Evolutionary conservation across 2,329 filamentous ascomycete species (phyloP).

Genomic region (Xylaria digitata): DNA sequence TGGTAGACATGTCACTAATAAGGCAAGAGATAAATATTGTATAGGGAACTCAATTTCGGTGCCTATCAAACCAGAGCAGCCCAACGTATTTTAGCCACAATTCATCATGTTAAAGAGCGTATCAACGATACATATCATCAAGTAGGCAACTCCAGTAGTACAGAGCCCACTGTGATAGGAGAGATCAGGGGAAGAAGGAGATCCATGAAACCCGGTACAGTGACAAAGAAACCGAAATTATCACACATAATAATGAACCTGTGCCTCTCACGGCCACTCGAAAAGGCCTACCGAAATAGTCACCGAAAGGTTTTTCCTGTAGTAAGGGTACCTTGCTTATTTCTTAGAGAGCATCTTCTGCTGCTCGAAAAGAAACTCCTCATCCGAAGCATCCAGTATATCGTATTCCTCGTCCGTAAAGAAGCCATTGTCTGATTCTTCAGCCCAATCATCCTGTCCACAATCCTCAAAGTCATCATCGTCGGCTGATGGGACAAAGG

Average conservation of each 20-base stretch:
- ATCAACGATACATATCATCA: slow-evolving; percentile 37
- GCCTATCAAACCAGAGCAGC: slow-evolving; percentile 32
- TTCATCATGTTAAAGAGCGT: slow-evolving; percentile 42
- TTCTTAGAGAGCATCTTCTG: slow-evolving; percentile 52
- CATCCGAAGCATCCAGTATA: slow-evolving; percentile 92
- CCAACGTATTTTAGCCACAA: slow-evolving; percentile 30
- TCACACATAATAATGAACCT: slow-evolving; percentile 28
- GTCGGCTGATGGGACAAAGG: slow-evolving; percentile 48
- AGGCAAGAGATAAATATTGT: not conserved
- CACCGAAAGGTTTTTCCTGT: not conserved
- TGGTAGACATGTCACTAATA: not conserved
- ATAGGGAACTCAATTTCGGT: slow-evolving; percentile 38
- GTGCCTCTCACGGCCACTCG: slow-evolving; percentile 14
- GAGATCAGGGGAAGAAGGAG: slow-evolving; percentile 29
- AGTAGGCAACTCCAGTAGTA: slow-evolving; percentile 18
- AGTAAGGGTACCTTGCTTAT: slow-evolving; percentile 32
- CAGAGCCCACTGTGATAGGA: slow-evolving; percentile 22
- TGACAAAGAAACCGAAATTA: slow-evolving; percentile 27
- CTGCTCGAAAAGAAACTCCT: slow-evolving; percentile 76
- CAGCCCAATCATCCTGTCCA: slow-evolving; percentile 70
- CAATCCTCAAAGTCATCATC: slow-evolving; percentile 67
- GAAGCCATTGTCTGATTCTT: slow-evolving; percentile 78
- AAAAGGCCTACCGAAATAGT: slow-evolving; percentile 10
- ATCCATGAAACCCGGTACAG: slow-evolving; percentile 32
- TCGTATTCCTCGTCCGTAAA: slow-evolving; percentile 98